Base-by-base conservation (phyloP, 2,329 filamentous ascomycete species). In the Cryphonectria japonica region DNA sequence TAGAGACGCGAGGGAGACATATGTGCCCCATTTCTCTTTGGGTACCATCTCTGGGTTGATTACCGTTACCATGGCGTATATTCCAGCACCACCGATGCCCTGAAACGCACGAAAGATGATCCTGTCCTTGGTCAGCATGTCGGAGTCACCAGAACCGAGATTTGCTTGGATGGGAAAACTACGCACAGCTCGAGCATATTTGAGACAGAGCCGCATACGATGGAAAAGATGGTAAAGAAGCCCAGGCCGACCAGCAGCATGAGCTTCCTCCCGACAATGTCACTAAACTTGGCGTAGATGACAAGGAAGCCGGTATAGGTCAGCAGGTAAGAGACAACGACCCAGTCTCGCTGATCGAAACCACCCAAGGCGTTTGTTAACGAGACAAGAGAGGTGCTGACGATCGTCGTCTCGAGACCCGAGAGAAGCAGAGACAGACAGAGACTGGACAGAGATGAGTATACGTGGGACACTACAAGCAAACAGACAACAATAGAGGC, bases 321-420 rank as follows among this genome's bases (percentile, higher is more conserved):
- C 32, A 87, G 76, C 13, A 86, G 77, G 74, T 86, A 87, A 1
- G 83, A 75, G 0, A 83, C 84, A 16, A 86, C 82, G 5, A 87
- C 78, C 85, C 85, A 86, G 50, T 77, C 78, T n/a, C 76, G 75
- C 52, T 78, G 74, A 9, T 78, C 74, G 57, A 82, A 83, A 9
- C 79, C 79, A 13, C 77, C 69, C 5, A 85, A 77, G 5, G 78
- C 75, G 60, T 81, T 79, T 2, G 78, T 80, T 50, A 86, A 85
- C 32, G 83, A 81, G 0, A 86, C 81, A 0, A 87, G 77, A 9
- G 85, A 82, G 0, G 85, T 86, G 76, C 82, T 84, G n/a, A 87
- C 83, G 37, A 86, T 86, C 4, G 84, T 85, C 9, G 81, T 84
- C 71, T 87, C 85, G 3, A 85, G 77, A 0, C 81, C 82, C 0